phyloP scores from a whole-genome alignment of 768 basidiomycete genomes.

The Suillus variegatus region DNA sequence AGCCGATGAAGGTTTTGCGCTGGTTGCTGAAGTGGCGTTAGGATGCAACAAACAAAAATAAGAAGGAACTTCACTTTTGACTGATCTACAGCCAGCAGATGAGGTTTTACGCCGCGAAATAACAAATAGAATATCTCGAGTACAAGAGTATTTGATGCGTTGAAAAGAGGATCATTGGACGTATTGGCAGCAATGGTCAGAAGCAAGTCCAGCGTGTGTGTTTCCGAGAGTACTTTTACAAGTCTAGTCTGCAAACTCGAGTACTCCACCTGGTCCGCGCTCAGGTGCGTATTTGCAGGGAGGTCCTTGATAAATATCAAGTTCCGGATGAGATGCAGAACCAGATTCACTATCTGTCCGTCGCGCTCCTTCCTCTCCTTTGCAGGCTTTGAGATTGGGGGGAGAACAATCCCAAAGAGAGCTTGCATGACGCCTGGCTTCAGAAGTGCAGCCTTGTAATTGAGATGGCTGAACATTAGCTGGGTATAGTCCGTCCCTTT shows the following conservation, averaged over 20 bases:
- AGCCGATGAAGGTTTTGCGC: conserved; percentile 69
- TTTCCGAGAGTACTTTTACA: conserved; percentile 66
- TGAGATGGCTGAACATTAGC: conserved; percentile 74
- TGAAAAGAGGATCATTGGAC: conserved; percentile 75
- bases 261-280: conserved; percentile 78
- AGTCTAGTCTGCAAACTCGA: conserved; percentile 78
- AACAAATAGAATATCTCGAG: conserved; percentile 93
- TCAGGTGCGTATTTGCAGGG: conserved; percentile 66
- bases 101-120: conserved; percentile 77
- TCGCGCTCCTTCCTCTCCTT: conserved; percentile 80
- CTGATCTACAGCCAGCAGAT: conserved; percentile 58
- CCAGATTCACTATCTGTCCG: conserved; percentile 82
- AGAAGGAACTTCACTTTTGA: conserved; percentile 49
- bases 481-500: conserved; percentile 88
- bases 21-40: conserved; percentile 54
- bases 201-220: conserved; percentile 74
- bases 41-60: conserved; percentile 10
- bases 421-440: conserved; percentile 69
- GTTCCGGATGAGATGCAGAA: conserved; percentile 89
- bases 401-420: conserved; percentile 73
- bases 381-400: conserved; percentile 68
- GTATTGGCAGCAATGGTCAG: conserved; percentile 85
- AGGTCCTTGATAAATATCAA: conserved; percentile 93
- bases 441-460: conserved; percentile 82
- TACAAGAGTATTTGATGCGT: conserved; percentile 83